phyloP scores from a whole-genome alignment of 306 rosid species.

The Ochetophila trinervis region DNA sequence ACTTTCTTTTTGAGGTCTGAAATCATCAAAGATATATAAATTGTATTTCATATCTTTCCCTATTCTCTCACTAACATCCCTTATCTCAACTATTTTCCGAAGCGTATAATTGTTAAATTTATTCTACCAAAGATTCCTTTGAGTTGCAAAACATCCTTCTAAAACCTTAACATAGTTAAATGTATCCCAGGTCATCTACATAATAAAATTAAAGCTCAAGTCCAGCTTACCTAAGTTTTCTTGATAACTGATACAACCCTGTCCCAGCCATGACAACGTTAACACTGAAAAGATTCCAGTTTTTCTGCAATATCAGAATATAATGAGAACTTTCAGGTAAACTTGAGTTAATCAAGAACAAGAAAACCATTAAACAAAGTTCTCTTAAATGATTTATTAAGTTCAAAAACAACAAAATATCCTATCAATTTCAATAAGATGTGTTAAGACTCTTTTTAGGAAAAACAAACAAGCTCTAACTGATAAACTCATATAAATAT shows the following conservation, averaged over 20 bases:
- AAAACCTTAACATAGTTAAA: not conserved
- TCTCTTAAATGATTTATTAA: too few species aligned
- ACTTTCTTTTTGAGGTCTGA: not conserved
- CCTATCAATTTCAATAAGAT: too few species aligned
- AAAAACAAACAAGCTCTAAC: too few species aligned
- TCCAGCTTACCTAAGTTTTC: conserved; percentile 18
- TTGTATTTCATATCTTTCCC: too few species aligned
- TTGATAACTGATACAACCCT: conserved; percentile 16
- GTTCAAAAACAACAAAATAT: not conserved
- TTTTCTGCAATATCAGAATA: conserved; percentile 23
- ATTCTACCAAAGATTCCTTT: not conserved
- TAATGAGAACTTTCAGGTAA: not conserved
- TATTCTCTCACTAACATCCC: too few species aligned
- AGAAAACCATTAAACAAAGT: not conserved
- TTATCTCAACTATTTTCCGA: too few species aligned
- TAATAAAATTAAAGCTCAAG: not conserved
- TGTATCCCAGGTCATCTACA: not conserved
- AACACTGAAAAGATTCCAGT: conserved; percentile 22
- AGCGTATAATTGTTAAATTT: not conserved
- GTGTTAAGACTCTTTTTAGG: not conserved
- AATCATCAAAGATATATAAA: not conserved
- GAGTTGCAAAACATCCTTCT: not conserved
- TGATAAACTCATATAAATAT: too few species aligned
- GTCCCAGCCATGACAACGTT: conserved; percentile 24
- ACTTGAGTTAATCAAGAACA: not conserved